A percentile compares a stretch with the other conserved stretches of the same genome.
Evolutionary conservation across 352 stramenopile species (phyloP).

Genomic region (Globisporangium cylindrosporum): DNA sequence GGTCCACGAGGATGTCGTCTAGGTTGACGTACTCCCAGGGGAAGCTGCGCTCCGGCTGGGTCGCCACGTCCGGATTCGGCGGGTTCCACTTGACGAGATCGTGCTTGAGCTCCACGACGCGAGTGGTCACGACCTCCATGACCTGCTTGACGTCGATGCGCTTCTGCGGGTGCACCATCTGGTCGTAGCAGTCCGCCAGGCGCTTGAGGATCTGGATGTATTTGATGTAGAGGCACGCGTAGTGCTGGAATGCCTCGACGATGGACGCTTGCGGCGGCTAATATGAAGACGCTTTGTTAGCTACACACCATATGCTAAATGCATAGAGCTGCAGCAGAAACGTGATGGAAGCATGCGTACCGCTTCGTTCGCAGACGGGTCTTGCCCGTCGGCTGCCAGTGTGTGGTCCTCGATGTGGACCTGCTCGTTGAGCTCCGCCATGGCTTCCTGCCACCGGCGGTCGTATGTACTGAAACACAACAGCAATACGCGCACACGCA

Average conservation of each 20-base stretch:
- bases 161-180: conserved; percentile 95
- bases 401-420: conserved; percentile 87
- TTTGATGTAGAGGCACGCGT: conserved; percentile 94
- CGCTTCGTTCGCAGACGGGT: conserved; percentile 31
- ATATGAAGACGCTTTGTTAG: not conserved
- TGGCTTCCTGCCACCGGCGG: conserved; percentile 87
- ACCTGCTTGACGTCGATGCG: conserved; percentile 91
- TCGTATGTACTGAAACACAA: conserved; percentile 76
- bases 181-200: conserved; percentile 90
- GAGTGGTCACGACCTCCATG: conserved; percentile 90
- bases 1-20: conserved; percentile 90
- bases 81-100: conserved; percentile 94
- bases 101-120: conserved; percentile 89
- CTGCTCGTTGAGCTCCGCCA: conserved; percentile 92
- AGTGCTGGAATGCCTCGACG: conserved; percentile 92
- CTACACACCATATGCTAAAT: not conserved
- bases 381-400: conserved; percentile 41
- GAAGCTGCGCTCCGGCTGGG: conserved; percentile 80
- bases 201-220: conserved; percentile 92
- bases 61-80: conserved; percentile 86
- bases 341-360: conserved; percentile 17
- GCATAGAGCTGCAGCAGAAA: not conserved
- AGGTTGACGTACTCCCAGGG: conserved; percentile 95
- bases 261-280: conserved; percentile 75
- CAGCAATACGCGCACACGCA: not conserved